A percentile compares a stretch with the other conserved stretches of the same genome.
phyloP scores from a whole-genome alignment of 352 stramenopile species.

The Pythium aquatile region DNA sequence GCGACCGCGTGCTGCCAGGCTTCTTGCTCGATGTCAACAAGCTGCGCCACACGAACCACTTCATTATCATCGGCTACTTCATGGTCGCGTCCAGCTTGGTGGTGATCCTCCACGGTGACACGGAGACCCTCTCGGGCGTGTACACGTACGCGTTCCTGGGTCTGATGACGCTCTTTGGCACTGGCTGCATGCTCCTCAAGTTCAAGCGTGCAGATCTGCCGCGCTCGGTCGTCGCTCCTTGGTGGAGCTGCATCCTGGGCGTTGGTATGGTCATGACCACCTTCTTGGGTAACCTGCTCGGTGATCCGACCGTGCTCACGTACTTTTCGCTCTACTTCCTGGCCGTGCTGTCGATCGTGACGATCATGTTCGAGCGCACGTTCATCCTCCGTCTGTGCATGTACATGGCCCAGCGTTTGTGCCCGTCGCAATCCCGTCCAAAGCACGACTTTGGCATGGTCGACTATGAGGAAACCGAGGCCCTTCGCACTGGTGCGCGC shows the following conservation, averaged over 20 bases:
- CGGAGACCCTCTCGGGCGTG: constrained; percentile 90
- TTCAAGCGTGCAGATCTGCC: constrained; percentile 92
- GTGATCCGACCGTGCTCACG: constrained; percentile 83
- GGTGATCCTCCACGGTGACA: constrained; percentile 89
- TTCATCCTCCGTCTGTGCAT: constrained; percentile 83
- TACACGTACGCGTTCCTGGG: constrained; percentile 96
- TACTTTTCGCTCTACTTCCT: constrained; percentile 91
- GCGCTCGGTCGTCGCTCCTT: constrained; percentile 83
- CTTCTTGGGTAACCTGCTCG: constrained; percentile 84
- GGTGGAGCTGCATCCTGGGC: constrained; percentile 84
- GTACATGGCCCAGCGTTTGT: constrained; percentile 75
- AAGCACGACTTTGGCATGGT: constrained; percentile 30
- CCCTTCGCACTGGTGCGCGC: constrained; percentile 69
- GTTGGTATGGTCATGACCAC: constrained; percentile 81
- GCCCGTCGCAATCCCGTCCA: constrained; percentile 50
- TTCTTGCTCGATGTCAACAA: constrained; percentile 84
- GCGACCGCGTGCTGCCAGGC: constrained; percentile 83
- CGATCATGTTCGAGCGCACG: constrained; percentile 88
- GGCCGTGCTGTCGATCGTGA: constrained; percentile 75
- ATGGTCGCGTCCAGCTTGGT: constrained; percentile 86
- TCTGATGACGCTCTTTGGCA: constrained; percentile 93
- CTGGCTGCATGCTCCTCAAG: constrained; percentile 94
- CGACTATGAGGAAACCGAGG: constrained; percentile 47
- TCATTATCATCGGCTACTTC: constrained; percentile 92
- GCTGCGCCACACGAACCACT: constrained; percentile 88